phyloP scores from a whole-genome alignment of 108 stramenopile species.

The Schizochytrium sp. region DNA sequence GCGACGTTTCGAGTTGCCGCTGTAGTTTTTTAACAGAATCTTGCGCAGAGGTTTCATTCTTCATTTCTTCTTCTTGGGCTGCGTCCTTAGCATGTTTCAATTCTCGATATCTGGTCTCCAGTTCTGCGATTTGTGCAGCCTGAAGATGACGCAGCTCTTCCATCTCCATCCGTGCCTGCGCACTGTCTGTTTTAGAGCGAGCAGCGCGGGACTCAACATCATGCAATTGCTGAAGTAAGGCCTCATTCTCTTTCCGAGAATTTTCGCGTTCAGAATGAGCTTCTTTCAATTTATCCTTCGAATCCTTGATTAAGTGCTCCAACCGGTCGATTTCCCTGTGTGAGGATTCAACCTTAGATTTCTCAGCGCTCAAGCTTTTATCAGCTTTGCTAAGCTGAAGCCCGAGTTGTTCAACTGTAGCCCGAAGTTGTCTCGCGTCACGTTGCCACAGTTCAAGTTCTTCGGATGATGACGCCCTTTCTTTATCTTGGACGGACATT shows the following conservation, averaged over 20 bases:
- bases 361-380: not conserved
- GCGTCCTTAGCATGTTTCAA: not conserved
- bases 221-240: not conserved
- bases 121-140: conserved; percentile 12
- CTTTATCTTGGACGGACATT: not conserved
- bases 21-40: not conserved
- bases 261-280: not conserved
- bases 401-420: not conserved
- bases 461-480: not conserved
- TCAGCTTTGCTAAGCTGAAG: not conserved
- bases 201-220: not conserved
- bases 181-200: conserved; percentile 32
- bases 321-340: not conserved
- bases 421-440: conserved; percentile 8
- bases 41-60: not conserved
- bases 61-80: not conserved
- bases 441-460: not conserved
- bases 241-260: not conserved
- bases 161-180: conserved; percentile 21
- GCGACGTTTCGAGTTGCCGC: not conserved
- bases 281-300: not conserved
- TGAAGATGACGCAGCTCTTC: conserved; percentile 18
- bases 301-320: not conserved
- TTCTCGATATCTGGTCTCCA: conserved; percentile 4
- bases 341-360: not conserved